A percentile compares a stretch with the other conserved stretches of the same genome.
Evolutionary conservation across 192 early-diverging fungal species (phyloP).

Genomic region (Chytriomyces hyalinus): DNA sequence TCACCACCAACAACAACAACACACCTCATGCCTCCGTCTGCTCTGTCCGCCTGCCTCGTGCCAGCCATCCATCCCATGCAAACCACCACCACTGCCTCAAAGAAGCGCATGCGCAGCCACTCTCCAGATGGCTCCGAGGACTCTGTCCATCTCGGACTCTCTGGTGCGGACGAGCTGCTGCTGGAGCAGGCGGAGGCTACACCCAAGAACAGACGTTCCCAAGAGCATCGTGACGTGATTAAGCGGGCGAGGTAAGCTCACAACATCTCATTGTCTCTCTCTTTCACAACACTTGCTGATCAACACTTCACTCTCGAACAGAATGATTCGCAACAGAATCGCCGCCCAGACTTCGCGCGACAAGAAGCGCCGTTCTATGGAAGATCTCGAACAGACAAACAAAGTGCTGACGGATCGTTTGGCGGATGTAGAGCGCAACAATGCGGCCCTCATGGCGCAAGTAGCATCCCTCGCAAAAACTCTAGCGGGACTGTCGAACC

Average conservation of each 20-base stretch:
- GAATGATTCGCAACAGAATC: slow-evolving; percentile 73
- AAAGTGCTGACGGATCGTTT: slow-evolving; percentile 18
- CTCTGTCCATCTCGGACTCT: not conserved
- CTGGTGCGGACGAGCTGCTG: not conserved
- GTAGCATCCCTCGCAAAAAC: not conserved
- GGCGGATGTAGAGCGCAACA: not conserved
- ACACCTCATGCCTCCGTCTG: slow-evolving; percentile 4
- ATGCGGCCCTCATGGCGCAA: slow-evolving; percentile 11
- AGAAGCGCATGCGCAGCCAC: not conserved
- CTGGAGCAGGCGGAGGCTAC: slow-evolving; percentile 18
- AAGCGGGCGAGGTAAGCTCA: slow-evolving; percentile 18
- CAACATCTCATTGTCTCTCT: not conserved
- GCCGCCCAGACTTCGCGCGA: slow-evolving; percentile 76
- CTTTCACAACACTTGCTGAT: not conserved
- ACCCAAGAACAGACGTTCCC: slow-evolving; percentile 19
- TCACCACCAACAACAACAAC: not conserved
- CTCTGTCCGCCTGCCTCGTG: not conserved
- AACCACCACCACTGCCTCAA: not conserved
- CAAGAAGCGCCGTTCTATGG: slow-evolving; percentile 70
- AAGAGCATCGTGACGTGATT: slow-evolving; percentile 16
- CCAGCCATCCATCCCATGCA: too few species aligned
- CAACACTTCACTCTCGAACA: not conserved
- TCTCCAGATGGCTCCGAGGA: not conserved
- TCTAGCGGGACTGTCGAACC: not conserved
- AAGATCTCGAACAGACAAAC: slow-evolving; percentile 44